Evolutionary conservation across 2,329 filamentous ascomycete species (phyloP), one percentile per base, ranked within the genome.

Genomic region (Cordyceps farinosa): DNA sequence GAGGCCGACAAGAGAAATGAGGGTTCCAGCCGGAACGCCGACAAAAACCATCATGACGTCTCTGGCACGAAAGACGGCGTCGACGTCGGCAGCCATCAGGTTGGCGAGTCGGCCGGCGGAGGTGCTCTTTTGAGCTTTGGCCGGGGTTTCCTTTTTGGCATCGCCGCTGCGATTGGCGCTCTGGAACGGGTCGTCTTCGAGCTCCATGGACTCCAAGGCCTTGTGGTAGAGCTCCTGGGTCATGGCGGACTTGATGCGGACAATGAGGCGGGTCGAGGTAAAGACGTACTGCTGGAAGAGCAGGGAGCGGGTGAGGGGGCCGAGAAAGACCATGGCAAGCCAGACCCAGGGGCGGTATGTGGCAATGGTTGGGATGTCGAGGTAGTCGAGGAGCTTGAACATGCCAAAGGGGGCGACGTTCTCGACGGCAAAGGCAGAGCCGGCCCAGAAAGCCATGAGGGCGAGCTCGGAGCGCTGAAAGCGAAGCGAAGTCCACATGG

Each of bases 161-260:
- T 72, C 67, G 11, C 75, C 73, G 34, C 51, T 63, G 32, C 62
- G 69, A 32, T 57, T 66, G 17, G 58, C 57, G 15, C 61, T 67
- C 44, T 74, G 71, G 64, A 82, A 81, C 1, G 79, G 76, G 58
- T 85, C 82, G n/a, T 85, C 80, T 54, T 85, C 81, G 48, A 85
- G 73, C 64, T 84, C 82, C 80, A 84, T 84, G 1, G 83, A 85
- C 9, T 74, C 75, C 67, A 86, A 77, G 3, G 84, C 83, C 51
- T 79, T 81, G 65, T 80, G 79, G 66, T 87, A 86, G 10, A 86
- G 76, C 69, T 86, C 84, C 66, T 86, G 83, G 0, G 83, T 85
- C 63, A 87, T 75, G 34, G 80, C 82, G 34, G 83, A 79, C 67
- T 84, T 85, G 62, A 85, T 73, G 32, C 84, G 80, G 42, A 86